Percentiles rank a stretch among this genome's conserved stretches.
These are phyloP conservation scores for Pythium brachiatum DNA, from an alignment of 352 stramenopile genomes.

Conservation along the genomic window DNA sequence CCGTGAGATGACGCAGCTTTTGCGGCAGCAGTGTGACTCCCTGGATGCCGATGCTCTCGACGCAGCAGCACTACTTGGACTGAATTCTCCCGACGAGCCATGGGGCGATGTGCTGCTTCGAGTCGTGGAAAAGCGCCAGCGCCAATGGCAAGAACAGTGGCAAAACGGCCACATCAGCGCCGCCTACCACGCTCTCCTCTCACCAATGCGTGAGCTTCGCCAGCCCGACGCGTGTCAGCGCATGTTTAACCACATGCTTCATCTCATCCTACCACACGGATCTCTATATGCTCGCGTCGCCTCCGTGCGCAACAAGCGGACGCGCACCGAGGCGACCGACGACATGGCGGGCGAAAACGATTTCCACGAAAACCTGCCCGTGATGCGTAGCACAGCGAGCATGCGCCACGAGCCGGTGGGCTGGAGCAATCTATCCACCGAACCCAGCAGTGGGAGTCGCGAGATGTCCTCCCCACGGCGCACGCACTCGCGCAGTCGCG, in stretches of 20 bases:
- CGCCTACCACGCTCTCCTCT: conserved; percentile 9
- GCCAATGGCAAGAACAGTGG: conserved; percentile 33
- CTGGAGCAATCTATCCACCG: conserved; percentile 13
- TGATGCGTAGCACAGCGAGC: conserved; percentile 28
- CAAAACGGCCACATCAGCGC: conserved; percentile 22
- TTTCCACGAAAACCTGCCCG: conserved; percentile 39
- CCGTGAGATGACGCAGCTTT: conserved; percentile 35
- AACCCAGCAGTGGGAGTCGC: conserved; percentile 18
- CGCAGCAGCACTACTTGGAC: conserved; percentile 14
- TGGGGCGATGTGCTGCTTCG: conserved; percentile 43
- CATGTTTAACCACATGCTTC: conserved; percentile 53
- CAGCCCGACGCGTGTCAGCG: conserved; percentile 35
- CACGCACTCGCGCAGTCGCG: conserved; percentile 10
- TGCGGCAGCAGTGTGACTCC: conserved; percentile 11
- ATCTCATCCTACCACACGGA: conserved; percentile 44
- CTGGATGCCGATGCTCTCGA: conserved; percentile 15
- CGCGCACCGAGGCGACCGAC: neutral
- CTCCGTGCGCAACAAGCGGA: conserved; percentile 27
- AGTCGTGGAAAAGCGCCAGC: conserved; percentile 30
- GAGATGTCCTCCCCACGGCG: conserved; percentile 20
- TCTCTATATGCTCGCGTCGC: conserved; percentile 20
- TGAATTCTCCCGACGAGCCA: conserved; percentile 27
- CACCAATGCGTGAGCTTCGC: conserved; percentile 17
- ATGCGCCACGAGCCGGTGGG: conserved; percentile 13
- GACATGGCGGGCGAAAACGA: conserved; percentile 1